Evolutionary conservation across 768 basidiomycete genomes (phyloP).

Genomic region (Suillus variegatus): DNA sequence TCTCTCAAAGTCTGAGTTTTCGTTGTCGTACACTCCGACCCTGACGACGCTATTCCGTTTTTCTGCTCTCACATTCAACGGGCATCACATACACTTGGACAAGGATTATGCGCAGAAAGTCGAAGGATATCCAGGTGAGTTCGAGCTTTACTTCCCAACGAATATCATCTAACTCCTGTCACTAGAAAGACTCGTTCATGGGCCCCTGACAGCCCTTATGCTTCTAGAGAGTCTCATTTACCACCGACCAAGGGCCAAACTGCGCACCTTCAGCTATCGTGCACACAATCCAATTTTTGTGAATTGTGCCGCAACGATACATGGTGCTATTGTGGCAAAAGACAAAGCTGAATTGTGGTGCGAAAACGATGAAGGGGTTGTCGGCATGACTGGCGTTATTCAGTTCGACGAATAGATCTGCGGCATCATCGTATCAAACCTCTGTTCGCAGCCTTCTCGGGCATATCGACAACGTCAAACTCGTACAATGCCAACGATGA

Average conservation of each 20-base stretch:
- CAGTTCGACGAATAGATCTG: slow-evolving; percentile 1
- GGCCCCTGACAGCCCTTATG: slow-evolving; percentile 80
- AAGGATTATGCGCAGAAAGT: slow-evolving; percentile 63
- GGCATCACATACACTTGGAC: slow-evolving; percentile 83
- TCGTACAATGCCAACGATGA: too few species aligned
- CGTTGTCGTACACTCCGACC: slow-evolving; percentile 66
- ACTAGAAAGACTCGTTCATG: slow-evolving; percentile 81
- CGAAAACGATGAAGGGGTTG: slow-evolving; percentile 52
- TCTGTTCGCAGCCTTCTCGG: background rate
- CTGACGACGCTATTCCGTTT: slow-evolving; percentile 80
- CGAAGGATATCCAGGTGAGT: slow-evolving; percentile 72
- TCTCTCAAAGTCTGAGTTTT: slow-evolving; percentile 56
- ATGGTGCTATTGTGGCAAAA: slow-evolving; percentile 43
- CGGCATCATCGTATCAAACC: background rate
- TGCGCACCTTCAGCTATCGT: slow-evolving; percentile 66
- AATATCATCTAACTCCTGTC: slow-evolving; percentile 8
- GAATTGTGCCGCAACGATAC: slow-evolving; percentile 47
- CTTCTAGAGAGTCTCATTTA: slow-evolving; percentile 62
- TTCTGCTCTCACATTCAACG: slow-evolving; percentile 86
- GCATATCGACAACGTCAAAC: background rate
- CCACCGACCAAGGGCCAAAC: slow-evolving; percentile 45
- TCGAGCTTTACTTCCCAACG: background rate
- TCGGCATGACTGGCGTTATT: slow-evolving; percentile 69
- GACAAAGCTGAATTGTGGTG: slow-evolving; percentile 56
- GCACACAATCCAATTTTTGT: slow-evolving; percentile 68